Conservation (phyloP, 495 filamentous ascomycete species). For the Parathielavia hyrcaniae region DNA sequence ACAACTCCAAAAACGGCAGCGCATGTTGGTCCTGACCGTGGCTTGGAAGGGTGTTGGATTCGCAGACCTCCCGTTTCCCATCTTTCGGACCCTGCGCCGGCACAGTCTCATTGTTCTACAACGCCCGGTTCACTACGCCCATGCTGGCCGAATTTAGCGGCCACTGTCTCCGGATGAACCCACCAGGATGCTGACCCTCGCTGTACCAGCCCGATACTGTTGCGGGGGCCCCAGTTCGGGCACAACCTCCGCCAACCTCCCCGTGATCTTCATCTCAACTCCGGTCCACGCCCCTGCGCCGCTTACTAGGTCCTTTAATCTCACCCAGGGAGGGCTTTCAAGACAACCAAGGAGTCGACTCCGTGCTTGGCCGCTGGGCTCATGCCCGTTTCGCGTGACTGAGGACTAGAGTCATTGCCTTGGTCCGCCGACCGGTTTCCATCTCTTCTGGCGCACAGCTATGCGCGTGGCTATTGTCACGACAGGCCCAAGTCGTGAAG, state of each 20-base stretch:
- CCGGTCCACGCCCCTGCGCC: too few species aligned
- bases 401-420: not conserved
- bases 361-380: not conserved
- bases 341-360: not conserved
- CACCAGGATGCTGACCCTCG: too few species aligned
- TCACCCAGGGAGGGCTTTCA: too few species aligned
- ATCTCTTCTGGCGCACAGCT: not conserved
- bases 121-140: too few species aligned
- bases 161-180: not conserved
- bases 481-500: not conserved
- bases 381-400: not conserved
- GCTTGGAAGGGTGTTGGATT: too few species aligned
- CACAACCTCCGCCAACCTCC: not conserved
- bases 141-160: not conserved
- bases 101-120: too few species aligned
- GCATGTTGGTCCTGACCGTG: too few species aligned
- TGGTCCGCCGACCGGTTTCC: not conserved
- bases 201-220: not conserved
- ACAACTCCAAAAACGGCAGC: too few species aligned
- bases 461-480: slow-evolving; percentile 8
- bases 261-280: too few species aligned
- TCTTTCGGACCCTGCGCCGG: too few species aligned
- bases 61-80: too few species aligned
- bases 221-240: not conserved
- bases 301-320: too few species aligned